phyloP scores from a whole-genome alignment of 495 filamentous ascomycete genomes.

The Neurospora hispaniola region DNA sequence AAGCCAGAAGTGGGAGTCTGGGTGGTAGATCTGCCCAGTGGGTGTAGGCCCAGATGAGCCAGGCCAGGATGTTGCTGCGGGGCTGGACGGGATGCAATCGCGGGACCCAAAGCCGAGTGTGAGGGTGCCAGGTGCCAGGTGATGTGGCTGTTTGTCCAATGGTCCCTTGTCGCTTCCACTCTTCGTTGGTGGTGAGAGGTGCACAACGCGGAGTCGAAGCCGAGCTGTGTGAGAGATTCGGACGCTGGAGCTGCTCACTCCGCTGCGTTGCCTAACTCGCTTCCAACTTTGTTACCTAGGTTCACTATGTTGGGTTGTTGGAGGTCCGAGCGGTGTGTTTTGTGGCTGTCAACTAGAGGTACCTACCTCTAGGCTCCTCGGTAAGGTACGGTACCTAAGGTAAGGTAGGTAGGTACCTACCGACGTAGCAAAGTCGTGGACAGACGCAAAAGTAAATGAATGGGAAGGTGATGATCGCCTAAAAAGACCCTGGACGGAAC shows the following conservation, averaged over 20 bases:
- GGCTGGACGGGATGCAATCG: neutral
- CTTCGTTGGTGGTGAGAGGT: neutral
- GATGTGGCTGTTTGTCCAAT: neutral
- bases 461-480: neutral
- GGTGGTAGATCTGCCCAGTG: neutral
- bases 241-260: neutral
- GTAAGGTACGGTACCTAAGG: neutral
- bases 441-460: neutral
- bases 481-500: neutral
- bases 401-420: no score
- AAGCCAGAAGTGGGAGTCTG: neutral
- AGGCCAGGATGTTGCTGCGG: neutral
- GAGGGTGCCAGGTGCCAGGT: neutral
- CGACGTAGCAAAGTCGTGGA: neutral
- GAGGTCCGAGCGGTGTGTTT: neutral
- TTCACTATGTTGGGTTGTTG: neutral
- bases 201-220: neutral
- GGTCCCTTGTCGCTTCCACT: neutral
- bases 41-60: no score
- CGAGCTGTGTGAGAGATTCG: neutral
- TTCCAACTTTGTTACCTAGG: neutral
- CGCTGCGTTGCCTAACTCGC: no score
- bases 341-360: neutral
- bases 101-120: neutral
- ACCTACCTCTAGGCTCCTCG: no score